phyloP scores from a whole-genome alignment of 108 stramenopile genomes.

The Licmophora abbreviata region DNA sequence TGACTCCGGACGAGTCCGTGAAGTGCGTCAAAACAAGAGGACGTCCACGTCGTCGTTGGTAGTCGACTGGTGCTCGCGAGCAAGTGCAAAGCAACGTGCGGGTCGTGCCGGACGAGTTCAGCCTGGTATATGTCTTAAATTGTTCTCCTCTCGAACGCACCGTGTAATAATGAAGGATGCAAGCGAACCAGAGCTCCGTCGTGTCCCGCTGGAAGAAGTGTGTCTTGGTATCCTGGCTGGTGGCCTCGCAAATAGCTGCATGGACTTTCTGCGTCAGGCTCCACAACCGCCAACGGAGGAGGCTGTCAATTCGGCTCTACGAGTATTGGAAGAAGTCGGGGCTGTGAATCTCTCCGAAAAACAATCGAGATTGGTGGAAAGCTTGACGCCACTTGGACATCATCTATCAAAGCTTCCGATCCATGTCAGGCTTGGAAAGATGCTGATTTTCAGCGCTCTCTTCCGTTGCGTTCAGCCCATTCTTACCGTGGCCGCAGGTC shows the following conservation, averaged over 20 bases:
- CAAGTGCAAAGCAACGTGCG: conserved; percentile 83
- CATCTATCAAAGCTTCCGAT: conserved; percentile 88
- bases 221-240: conserved; percentile 63
- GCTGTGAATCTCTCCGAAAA: conserved; percentile 31
- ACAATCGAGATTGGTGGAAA: conserved; percentile 14
- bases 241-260: conserved; percentile 27
- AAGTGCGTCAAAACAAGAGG: conserved; percentile 56
- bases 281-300: conserved; percentile 87
- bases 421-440: conserved; percentile 79
- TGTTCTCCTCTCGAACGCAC: conserved; percentile 67
- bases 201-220: conserved; percentile 87
- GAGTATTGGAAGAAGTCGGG: conserved; percentile 60
- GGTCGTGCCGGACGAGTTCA: conserved; percentile 94
- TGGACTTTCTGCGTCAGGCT: conserved; percentile 75
- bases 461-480: conserved; percentile 71
- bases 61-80: conserved; percentile 81
- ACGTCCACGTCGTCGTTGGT: conserved; percentile 62
- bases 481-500: conserved; percentile 70
- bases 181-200: conserved; percentile 81
- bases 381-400: conserved; percentile 81
- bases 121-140: conserved; percentile 80
- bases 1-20: conserved; percentile 75
- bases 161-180: conserved; percentile 43
- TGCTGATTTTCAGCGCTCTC: conserved; percentile 59
- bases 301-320: conserved; percentile 55